Base-by-base conservation (phyloP, 176 grass and related monocot species). In the Carex littledalei region DNA sequence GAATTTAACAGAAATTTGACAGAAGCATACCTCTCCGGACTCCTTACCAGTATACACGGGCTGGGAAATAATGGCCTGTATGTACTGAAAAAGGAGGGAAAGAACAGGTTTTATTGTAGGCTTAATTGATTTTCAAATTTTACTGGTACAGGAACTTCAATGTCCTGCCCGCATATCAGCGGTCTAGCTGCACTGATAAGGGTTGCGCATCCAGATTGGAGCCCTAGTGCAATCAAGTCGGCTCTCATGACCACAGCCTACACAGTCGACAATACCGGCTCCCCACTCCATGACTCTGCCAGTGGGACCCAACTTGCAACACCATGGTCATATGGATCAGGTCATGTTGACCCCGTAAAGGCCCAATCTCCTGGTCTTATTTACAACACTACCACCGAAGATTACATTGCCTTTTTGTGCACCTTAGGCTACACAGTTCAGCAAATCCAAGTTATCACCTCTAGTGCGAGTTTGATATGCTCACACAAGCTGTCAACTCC, bases 241-340 rank as follows among this genome's bases (percentile, higher is more conserved):
- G 92, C 94, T 75, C 92, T 97, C 81, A 97, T 97, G 92, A 97
- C 94, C 81, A 94, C 92, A 31, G 89, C 94, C 21, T 97, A 97
- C 82, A 91, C 87, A 35, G 47, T 87, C 6, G 94, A 97, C 90
- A 97, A 92, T 85, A 82, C 85, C 54, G 90, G 63, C 16, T 89
- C 85, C n/a, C 65, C 84, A 0, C 81, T 97, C 34, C 79, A 79
- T 13, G 94, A 97, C 79, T 88, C 89, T 3, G 92, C 94, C 35
- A 85, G 70, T 72, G 74, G 29, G 74, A 89, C 80, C 86, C n/a
- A 80, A 60, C 21, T 79, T 13, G 90, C 90, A 20, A 94, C 92
- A 22, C 92, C 94, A 1, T 97, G 89, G 94, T 61, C 92, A 3
- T 92, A 88, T 80, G 94, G 92, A 72, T 86, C 92, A 29, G 92